Conservation (phyloP, 768 basidiomycete species). For the Coprinellus micaceus region DNA sequence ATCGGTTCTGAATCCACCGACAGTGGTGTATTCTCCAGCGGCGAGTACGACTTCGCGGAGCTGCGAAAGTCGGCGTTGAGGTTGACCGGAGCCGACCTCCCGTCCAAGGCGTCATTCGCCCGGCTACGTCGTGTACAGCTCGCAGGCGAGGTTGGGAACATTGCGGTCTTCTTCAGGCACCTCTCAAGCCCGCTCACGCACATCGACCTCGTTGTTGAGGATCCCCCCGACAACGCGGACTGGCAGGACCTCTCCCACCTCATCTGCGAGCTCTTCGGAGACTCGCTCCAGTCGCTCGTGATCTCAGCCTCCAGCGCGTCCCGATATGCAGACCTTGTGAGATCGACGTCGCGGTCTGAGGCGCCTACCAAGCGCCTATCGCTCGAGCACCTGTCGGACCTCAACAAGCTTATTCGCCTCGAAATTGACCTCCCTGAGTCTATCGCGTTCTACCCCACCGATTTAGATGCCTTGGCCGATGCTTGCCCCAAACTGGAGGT, state of each 20-base stretch:
- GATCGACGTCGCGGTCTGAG: slow-evolving; percentile 68
- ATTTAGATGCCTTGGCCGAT: slow-evolving; percentile 54
- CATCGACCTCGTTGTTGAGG: slow-evolving; percentile 75
- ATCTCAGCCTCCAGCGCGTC: slow-evolving; percentile 64
- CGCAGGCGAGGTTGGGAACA: slow-evolving; percentile 66
- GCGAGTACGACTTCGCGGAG: slow-evolving; percentile 74
- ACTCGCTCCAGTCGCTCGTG: slow-evolving; percentile 56
- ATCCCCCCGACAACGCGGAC: slow-evolving; percentile 69
- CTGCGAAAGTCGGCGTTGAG: slow-evolving; percentile 67
- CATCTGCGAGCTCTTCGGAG: slow-evolving; percentile 59
- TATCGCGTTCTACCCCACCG: slow-evolving; percentile 56
- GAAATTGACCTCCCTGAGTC: slow-evolving; percentile 81
- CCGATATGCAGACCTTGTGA: slow-evolving; percentile 79
- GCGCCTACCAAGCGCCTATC: slow-evolving; percentile 58
- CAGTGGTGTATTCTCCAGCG: slow-evolving; percentile 74
- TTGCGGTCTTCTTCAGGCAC: slow-evolving; percentile 69
- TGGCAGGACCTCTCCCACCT: slow-evolving; percentile 69
- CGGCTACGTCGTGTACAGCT: slow-evolving; percentile 59
- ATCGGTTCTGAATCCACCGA: slow-evolving; percentile 65
- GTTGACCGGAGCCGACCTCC: slow-evolving; percentile 53
- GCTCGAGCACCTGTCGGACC: slow-evolving; percentile 50
- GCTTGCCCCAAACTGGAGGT: slow-evolving; percentile 68
- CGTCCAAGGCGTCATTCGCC: slow-evolving; percentile 53
- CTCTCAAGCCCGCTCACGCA: slow-evolving; percentile 60
- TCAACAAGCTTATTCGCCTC: slow-evolving; percentile 56